A percentile compares a stretch with the other conserved stretches of the same genome.
These are phyloP conservation scores for Apiotrichum sp. DNA, from an alignment of 1,284 basidiomycete genomes.

Conservation along the genomic window DNA sequence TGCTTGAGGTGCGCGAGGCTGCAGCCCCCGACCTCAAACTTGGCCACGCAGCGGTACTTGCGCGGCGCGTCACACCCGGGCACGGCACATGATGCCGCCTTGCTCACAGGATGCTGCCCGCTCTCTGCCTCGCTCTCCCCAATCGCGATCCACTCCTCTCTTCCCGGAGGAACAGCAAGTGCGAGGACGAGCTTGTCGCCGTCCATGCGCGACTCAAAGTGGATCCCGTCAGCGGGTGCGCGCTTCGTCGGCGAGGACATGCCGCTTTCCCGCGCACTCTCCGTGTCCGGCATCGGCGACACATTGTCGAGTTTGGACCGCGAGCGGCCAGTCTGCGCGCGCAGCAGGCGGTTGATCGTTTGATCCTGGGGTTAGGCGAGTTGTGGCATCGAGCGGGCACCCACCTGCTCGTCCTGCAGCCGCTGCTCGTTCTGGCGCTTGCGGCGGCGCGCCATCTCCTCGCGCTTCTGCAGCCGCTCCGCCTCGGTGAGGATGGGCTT, in stretches of 20 bases:
- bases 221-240: slow-evolving; percentile 6
- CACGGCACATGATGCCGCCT: slow-evolving; percentile 44
- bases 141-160: slow-evolving; percentile 20
- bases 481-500: slow-evolving; percentile 67
- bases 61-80: slow-evolving; percentile 50
- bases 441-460: slow-evolving; percentile 78
- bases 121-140: not conserved
- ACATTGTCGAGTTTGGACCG: slow-evolving; percentile 58
- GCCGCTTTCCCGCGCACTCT: slow-evolving; percentile 1
- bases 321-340: slow-evolving; percentile 68
- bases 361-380: slow-evolving; percentile 47
- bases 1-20: slow-evolving; percentile 49
- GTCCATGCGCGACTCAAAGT: slow-evolving; percentile 7
- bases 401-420: slow-evolving; percentile 83
- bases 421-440: slow-evolving; percentile 83
- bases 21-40: slow-evolving; percentile 55
- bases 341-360: slow-evolving; percentile 83
- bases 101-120: not conserved
- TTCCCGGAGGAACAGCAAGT: slow-evolving; percentile 27
- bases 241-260: slow-evolving; percentile 9
- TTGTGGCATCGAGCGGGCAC: not conserved
- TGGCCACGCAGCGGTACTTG: slow-evolving; percentile 55
- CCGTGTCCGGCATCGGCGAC: slow-evolving; percentile 39
- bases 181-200: slow-evolving; percentile 17
- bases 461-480: slow-evolving; percentile 70